Conservation (phyloP, 768 basidiomycete species). For the Lepiota brunneoincarnata region DNA sequence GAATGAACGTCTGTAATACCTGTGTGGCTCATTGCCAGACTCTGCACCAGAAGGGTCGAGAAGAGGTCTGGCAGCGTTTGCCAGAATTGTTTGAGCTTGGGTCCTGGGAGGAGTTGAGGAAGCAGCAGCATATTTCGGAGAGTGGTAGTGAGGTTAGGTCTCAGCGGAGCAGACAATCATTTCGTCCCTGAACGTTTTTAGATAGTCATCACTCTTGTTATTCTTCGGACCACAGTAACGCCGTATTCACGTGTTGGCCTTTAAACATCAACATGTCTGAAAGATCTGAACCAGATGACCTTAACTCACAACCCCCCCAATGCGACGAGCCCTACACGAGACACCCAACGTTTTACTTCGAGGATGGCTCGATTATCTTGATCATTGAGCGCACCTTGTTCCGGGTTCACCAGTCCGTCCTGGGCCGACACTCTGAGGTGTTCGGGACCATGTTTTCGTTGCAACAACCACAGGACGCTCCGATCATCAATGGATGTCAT, state of each 20-base stretch:
- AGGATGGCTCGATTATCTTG: constrained; percentile 38
- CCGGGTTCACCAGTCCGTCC: constrained; percentile 35
- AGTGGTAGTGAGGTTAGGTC: background rate
- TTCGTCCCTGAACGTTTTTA: background rate
- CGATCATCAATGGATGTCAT: constrained; percentile 34
- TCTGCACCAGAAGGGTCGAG: constrained; percentile 29
- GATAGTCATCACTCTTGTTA: background rate
- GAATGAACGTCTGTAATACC: constrained; percentile 31
- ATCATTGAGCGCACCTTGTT: constrained; percentile 30
- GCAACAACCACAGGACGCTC: constrained; percentile 31
- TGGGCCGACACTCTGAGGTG: constrained; percentile 37
- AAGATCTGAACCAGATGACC: background rate
- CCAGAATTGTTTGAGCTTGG: constrained; percentile 37
- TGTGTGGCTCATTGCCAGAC: constrained; percentile 31
- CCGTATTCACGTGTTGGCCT: too few species aligned
- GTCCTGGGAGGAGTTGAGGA: constrained; percentile 33
- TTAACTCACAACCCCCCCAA: too few species aligned
- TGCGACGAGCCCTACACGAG: background rate
- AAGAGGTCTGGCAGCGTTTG: constrained; percentile 37
- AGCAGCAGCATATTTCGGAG: constrained; percentile 20
- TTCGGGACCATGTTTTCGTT: constrained; percentile 37
- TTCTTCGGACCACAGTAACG: background rate
- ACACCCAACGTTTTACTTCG: constrained; percentile 34
- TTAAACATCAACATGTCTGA: background rate
- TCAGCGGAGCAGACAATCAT: constrained; percentile 4